phyloP scores from a whole-genome alignment of 129 eudicot genomes.

The Flaveria trinervia region DNA sequence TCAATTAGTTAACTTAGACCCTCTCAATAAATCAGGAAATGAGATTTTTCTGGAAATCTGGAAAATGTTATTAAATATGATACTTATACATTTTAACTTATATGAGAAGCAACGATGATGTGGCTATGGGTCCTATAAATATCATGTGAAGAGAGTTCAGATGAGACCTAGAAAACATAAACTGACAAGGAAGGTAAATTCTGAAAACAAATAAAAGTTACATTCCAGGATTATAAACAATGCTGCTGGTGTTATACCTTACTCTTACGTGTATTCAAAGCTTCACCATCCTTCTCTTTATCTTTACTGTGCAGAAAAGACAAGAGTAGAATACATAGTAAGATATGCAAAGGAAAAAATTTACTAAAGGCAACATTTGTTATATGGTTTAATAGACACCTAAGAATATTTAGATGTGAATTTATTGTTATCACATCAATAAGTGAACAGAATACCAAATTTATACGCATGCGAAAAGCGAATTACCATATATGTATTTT shows the following conservation, averaged over 20 bases:
- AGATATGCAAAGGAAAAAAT: not conserved
- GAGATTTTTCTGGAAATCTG: no score
- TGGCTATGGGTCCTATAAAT: not conserved
- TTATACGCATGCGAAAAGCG: not conserved
- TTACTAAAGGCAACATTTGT: not conserved
- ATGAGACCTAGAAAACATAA: not conserved
- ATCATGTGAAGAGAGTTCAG: not conserved
- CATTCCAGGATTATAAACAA: not conserved
- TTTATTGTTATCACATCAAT: no score
- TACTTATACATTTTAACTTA: slow-evolving; percentile 10
- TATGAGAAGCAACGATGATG: not conserved
- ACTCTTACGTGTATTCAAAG: slow-evolving; percentile 30
- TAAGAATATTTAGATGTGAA: not conserved
- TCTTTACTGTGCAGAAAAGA: slow-evolving; percentile 58
- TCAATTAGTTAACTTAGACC: no score
- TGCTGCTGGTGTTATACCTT: slow-evolving; percentile 47
- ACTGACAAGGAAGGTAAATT: not conserved
- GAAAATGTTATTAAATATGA: no score
- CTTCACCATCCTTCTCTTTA: slow-evolving; percentile 47
- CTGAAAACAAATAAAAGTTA: not conserved
- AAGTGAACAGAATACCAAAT: no score
- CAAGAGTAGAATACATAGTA: not conserved
- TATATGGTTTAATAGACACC: not conserved
- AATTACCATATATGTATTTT: no score
- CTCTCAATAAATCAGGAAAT: no score